phyloP scores from a whole-genome alignment of 345 rosid species.

The Nephelium lappaceum region DNA sequence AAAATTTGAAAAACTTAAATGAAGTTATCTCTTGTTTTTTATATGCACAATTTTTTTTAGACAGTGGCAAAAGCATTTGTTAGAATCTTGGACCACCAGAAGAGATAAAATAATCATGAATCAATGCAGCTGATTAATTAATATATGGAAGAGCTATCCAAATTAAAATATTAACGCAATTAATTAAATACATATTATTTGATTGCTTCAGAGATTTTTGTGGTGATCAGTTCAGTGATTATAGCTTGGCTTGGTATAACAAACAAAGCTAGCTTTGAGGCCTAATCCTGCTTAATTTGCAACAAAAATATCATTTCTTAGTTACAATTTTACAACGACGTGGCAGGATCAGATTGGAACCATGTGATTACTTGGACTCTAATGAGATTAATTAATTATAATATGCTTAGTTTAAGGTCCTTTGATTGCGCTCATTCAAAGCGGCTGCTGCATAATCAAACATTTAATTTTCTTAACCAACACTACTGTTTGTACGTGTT shows the following conservation, averaged over 20 bases:
- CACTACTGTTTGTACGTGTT: background rate
- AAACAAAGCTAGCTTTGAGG: background rate
- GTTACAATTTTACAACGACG: background rate
- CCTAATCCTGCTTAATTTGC: background rate
- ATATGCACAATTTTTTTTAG: background rate
- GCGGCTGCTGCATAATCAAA: background rate
- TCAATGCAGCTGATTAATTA: background rate
- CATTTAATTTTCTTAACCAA: background rate
- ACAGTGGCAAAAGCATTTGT: constrained; percentile 9
- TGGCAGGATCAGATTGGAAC: constrained; percentile 4
- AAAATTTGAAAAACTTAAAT: too few species aligned
- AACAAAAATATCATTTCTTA: background rate
- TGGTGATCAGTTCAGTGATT: background rate
- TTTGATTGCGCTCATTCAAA: constrained; percentile 1
- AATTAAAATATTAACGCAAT: background rate
- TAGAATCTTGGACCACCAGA: background rate
- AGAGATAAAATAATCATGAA: background rate
- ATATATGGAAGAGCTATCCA: background rate
- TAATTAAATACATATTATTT: background rate
- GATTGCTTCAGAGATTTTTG: background rate
- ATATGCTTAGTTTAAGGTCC: background rate
- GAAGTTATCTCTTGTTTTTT: background rate
- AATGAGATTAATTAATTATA: background rate
- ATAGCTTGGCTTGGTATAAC: background rate
- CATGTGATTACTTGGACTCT: constrained; percentile 4